A percentile compares a stretch with the other conserved stretches of the same genome.
Evolutionary conservation across 345 rosid species (phyloP).

Genomic region (Streptanthus diversifolius): DNA sequence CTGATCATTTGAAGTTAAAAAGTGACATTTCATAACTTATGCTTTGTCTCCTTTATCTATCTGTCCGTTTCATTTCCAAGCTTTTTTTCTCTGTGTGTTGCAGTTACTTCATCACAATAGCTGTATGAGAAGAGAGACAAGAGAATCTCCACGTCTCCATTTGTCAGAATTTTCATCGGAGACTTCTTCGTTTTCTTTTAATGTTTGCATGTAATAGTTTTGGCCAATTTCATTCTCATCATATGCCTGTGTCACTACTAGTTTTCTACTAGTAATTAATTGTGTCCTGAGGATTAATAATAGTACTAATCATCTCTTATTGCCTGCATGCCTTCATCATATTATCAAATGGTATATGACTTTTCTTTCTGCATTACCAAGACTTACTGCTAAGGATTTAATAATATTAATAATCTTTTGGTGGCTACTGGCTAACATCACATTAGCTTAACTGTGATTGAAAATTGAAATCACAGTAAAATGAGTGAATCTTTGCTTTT

Average conservation of each 20-base stretch:
- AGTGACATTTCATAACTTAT: conserved; percentile 29
- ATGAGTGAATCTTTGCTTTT: not conserved
- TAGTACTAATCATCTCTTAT: not conserved
- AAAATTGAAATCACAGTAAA: not conserved
- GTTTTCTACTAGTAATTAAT: not conserved
- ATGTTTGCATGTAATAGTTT: conserved; percentile 1
- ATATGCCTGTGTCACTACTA: not conserved
- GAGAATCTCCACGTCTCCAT: conserved; percentile 14
- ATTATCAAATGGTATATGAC: not conserved
- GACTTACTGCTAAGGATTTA: not conserved
- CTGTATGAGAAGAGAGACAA: conserved; percentile 10
- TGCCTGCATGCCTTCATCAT: not conserved
- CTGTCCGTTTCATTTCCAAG: conserved; percentile 14
- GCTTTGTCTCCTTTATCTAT: conserved; percentile 23
- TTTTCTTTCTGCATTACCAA: not conserved
- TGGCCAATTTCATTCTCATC: conserved; percentile 1
- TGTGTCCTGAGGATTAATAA: not conserved
- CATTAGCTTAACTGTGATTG: not conserved
- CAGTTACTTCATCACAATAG: conserved; percentile 22
- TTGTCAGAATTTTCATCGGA: conserved; percentile 18
- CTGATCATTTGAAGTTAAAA: conserved; percentile 12
- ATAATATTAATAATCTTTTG: not conserved
- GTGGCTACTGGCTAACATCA: not conserved
- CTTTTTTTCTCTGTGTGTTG: not conserved
- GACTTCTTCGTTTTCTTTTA: conserved; percentile 18